Evolutionary conservation across 2,329 filamentous ascomycete species (phyloP), one percentile per base, ranked within the genome.

Genomic region (Epichloe festucae): DNA sequence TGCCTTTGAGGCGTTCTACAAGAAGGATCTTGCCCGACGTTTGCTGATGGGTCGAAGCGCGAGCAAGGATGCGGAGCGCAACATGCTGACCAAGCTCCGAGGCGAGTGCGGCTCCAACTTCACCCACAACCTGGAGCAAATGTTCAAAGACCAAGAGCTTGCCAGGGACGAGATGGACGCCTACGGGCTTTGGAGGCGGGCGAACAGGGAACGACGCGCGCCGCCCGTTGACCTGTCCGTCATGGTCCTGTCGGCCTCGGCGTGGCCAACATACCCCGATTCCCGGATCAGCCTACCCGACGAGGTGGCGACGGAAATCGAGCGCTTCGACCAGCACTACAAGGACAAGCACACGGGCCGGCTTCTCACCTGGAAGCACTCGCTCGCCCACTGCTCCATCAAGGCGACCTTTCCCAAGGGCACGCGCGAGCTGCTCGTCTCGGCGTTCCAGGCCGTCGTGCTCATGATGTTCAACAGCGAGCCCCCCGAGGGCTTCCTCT

Each of bases 1-100:
- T 51, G 87, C 96, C 0, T 98, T 99, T 56, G 93, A 98, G 65
- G 91, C 93, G 1, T 98, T 98, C 65, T 99, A 99, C 77, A 98
- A 98, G 73, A 95, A 93, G 62, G 93, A 97, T 63, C 77, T 99
- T 48, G 91, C 94, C 1, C 80, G 90, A 15, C 80, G 93, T 46
- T 71, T 99, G 42, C 76, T 99, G 51, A 90, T 97, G 88, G 85
- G 85, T 40, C 81, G 90, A 56, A 96, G 89, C 64, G 90, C 91
- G 21, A 96, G 89, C 63, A 87, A 91, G 52, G 93, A 98, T 67
- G 91, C 93, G 0, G 94, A 98, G 70, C 81, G 90, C 56, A 95
- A 86, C 68, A 98, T 98, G 93, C 77, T 98, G 46, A 77, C 87
- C 27, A 88, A 94, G 58, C 75, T 98, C 31, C 91, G 93, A 69